phyloP scores from a whole-genome alignment of 176 grass and related monocot species.

The Aegilops umbellulata region DNA sequence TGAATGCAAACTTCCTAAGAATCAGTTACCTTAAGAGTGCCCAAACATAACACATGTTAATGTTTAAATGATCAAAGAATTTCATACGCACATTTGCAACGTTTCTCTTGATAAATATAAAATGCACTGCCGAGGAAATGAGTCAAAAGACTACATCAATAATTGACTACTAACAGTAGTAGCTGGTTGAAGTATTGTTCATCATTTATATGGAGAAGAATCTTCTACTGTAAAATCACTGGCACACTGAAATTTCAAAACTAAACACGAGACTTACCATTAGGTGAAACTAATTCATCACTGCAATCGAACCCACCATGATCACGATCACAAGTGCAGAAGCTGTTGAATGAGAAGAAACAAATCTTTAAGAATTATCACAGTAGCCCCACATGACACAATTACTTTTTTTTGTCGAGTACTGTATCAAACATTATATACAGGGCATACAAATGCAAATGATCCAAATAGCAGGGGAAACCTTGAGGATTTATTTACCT shows the following conservation, averaged over 20 bases:
- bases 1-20: not conserved
- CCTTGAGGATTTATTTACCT: conserved; percentile 59
- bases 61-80: not conserved
- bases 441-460: conserved; percentile 2
- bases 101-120: not conserved
- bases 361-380: not conserved
- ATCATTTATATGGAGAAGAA: not conserved
- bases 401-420: not conserved
- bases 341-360: conserved; percentile 55
- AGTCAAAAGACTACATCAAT: not conserved
- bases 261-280: conserved; percentile 52
- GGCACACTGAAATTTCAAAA: not conserved
- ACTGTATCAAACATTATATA: conserved; percentile 19
- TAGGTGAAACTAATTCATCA: conserved; percentile 72
- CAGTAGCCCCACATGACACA: not conserved
- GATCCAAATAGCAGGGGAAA: not conserved
- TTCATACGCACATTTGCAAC: not conserved
- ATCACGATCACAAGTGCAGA: conserved; percentile 90
- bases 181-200: not conserved
- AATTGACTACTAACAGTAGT: conserved; percentile 1
- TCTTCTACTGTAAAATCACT: not conserved
- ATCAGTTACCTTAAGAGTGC: not conserved
- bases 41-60: not conserved
- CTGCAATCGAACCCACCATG: conserved; percentile 99
- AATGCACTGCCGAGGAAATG: not conserved